A percentile compares a stretch with the other conserved stretches of the same genome.
phyloP scores from a whole-genome alignment of 352 stramenopile genomes.

The Blastocystis sp. region DNA sequence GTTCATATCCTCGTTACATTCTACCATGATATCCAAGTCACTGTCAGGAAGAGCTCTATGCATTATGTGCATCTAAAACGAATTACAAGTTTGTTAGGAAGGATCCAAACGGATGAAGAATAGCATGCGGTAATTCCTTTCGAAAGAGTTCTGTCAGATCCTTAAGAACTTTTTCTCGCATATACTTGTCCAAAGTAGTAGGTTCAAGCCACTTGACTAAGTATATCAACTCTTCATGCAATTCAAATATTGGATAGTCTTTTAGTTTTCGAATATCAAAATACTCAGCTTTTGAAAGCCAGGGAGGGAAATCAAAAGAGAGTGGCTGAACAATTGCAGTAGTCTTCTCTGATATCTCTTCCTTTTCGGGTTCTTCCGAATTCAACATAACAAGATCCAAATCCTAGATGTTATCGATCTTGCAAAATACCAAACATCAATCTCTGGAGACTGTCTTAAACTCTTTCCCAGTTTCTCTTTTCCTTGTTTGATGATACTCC shows the following conservation, averaged over 20 bases:
- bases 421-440: not conserved
- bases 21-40: constrained; percentile 59
- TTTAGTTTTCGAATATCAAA: constrained; percentile 31
- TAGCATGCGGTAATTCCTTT: not conserved
- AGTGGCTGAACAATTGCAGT: not conserved
- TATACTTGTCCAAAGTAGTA: constrained; percentile 34
- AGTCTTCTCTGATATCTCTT: not conserved
- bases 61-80: not conserved
- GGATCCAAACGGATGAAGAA: constrained; percentile 58
- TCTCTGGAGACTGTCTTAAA: not conserved
- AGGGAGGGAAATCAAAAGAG: not conserved
- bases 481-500: constrained; percentile 54
- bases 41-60: constrained; percentile 50
- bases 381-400: constrained; percentile 23
- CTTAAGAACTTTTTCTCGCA: constrained; percentile 24
- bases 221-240: constrained; percentile 58
- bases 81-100: constrained; percentile 57
- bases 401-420: not conserved
- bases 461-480: constrained; percentile 50
- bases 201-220: constrained; percentile 50
- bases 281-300: constrained; percentile 6
- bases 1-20: constrained; percentile 40
- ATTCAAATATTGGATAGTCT: constrained; percentile 52
- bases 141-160: constrained; percentile 6
- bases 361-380: not conserved